These are phyloP conservation scores for Vitis cinerea DNA, from an alignment of 164 flowering plant genomes.

Conservation along the genomic window DNA sequence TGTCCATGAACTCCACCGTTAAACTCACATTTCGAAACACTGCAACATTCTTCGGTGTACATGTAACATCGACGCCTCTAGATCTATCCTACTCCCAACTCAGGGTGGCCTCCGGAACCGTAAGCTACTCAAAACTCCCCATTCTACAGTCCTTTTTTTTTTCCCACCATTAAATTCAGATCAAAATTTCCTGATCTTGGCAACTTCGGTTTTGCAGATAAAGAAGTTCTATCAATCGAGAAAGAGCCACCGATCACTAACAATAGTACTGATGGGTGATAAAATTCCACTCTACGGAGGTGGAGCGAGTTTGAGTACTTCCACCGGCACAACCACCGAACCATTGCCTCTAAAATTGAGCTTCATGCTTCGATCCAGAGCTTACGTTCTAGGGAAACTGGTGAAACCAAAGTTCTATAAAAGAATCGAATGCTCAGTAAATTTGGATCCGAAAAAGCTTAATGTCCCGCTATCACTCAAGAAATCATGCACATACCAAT, in stretches of 20 bases:
- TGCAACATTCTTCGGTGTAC: slow-evolving; percentile 88
- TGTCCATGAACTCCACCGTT: slow-evolving; percentile 69
- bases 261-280: slow-evolving; percentile 48
- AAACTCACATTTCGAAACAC: slow-evolving; percentile 69
- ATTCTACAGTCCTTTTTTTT: neutral
- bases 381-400: slow-evolving; percentile 74
- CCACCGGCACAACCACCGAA: slow-evolving; percentile 43
- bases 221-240: slow-evolving; percentile 79
- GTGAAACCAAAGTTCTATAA: slow-evolving; percentile 81
- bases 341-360: slow-evolving; percentile 60
- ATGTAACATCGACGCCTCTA: slow-evolving; percentile 68
- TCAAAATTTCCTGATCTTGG: neutral
- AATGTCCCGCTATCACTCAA: slow-evolving; percentile 49
- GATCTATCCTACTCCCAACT: slow-evolving; percentile 67
- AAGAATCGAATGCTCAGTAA: slow-evolving; percentile 46
- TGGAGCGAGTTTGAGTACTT: slow-evolving; percentile 61
- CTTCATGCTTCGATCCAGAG: slow-evolving; percentile 62
- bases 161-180: neutral
- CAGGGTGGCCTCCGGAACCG: slow-evolving; percentile 60
- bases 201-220: slow-evolving; percentile 46
- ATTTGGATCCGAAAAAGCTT: slow-evolving; percentile 49
- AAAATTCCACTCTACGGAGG: slow-evolving; percentile 83
- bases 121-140: slow-evolving; percentile 30
- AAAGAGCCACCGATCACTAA: slow-evolving; percentile 59
- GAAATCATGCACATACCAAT: slow-evolving; percentile 55